These are phyloP conservation scores for Macroventuria anomochaeta DNA, from an alignment of 2,329 filamentous ascomycete genomes.

Conservation along the genomic window DNA sequence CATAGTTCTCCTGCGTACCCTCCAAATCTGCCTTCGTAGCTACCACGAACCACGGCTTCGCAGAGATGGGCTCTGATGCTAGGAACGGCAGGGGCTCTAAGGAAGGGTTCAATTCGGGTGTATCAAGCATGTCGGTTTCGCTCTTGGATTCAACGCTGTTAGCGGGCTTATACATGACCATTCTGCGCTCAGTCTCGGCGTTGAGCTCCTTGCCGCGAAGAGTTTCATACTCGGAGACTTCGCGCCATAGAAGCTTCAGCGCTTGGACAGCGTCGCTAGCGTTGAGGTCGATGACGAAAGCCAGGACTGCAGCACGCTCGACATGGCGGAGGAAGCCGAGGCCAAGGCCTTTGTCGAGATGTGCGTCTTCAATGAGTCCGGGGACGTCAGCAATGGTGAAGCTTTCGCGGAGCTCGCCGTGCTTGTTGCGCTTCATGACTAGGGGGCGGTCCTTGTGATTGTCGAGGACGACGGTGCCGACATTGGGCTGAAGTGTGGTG, in stretches of 20 bases:
- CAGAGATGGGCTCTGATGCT: constrained; percentile 74
- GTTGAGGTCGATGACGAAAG: constrained; percentile 88
- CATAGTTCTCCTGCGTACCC: constrained; percentile 79
- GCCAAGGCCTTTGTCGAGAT: constrained; percentile 88
- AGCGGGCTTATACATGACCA: constrained; percentile 58
- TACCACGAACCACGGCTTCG: constrained; percentile 95
- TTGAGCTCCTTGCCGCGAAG: constrained; percentile 75
- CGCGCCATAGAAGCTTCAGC: constrained; percentile 83
- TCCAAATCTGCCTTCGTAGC: constrained; percentile 90
- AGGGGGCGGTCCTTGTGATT: constrained; percentile 78
- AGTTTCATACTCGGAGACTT: constrained; percentile 87
- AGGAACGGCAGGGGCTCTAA: constrained; percentile 54
- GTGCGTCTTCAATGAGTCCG: constrained; percentile 88
- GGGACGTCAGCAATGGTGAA: constrained; percentile 97
- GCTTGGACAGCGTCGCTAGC: constrained; percentile 80
- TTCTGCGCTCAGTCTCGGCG: constrained; percentile 68
- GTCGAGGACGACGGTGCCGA: constrained; percentile 93
- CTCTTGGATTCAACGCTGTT: constrained; percentile 20
- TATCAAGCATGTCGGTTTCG: constrained; percentile 28
- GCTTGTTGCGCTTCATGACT: constrained; percentile 54
- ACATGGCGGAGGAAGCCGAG: constrained; percentile 93
- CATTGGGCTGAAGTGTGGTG: constrained; percentile 92
- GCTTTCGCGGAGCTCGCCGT: constrained; percentile 68
- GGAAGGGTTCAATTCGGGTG: constrained; percentile 32
- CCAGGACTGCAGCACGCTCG: constrained; percentile 88